Base-by-base conservation (phyloP, 1,284 basidiomycete genomes). In the Cryptococcus depauperatus region DNA sequence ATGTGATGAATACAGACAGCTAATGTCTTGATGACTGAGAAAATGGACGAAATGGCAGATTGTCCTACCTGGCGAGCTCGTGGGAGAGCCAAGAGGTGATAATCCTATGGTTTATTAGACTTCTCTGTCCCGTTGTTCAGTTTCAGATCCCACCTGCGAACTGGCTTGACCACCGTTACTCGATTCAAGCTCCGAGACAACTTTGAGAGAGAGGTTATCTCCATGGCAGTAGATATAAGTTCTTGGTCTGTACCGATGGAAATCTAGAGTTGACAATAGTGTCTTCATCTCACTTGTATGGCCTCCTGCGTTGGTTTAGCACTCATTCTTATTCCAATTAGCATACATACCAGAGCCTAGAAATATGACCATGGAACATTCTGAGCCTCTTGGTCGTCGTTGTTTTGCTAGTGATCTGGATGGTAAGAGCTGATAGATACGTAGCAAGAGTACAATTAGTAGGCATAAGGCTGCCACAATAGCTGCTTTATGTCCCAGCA, bases 251-350 rank as follows among this genome's bases (percentile, higher is more conserved):
- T 93, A 97, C 37, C 84, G 80, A 14, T 74, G 60, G 46, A 83
- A 82, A 61, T 93, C 82, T 32, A 98, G 71, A 5, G 82, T 73
- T 2, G 82, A 82, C n/a, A 87, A 56, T 16, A 98, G 75, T 23
- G 77, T 74, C 42, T 93, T 70, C 50, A 85, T 83, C 74, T 99
- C 95, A 52, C 80, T 82, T 5, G 92, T 96, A 70, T 98, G 95
- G 0, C 95, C 95, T 25, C 95, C 93, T 92, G 13, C 46, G 30
- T 23, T 21, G 16, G n/a, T n/a, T n/a, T n/a, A n/a, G n/a, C 6
- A 3, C 13, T 46, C 21, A 47, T 39, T 35, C 23, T 4, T 26
- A 8, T n/a, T 23, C 16, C 28, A 21, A 29, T 23, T 4, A 10
- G 23, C 16, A 38, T 19, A 60, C 70, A 44, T 34, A 78, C 77